phyloP scores from a whole-genome alignment of 2,329 filamentous ascomycete genomes.

The Acrocalymma vagum region DNA sequence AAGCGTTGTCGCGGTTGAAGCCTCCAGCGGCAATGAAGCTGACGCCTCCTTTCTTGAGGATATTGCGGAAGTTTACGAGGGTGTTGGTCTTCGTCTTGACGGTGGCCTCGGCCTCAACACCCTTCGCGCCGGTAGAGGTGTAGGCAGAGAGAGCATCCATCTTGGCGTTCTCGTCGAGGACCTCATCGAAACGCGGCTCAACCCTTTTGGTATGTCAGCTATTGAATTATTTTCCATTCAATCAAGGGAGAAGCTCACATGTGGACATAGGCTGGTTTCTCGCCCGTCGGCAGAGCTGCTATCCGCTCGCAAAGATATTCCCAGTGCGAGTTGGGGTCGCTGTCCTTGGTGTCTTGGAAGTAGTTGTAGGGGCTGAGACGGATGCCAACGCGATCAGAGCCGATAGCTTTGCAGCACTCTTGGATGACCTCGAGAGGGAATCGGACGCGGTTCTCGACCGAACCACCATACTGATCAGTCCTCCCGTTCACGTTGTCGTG shows the following conservation, averaged over 20 bases:
- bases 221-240: too few species aligned
- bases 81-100: conserved; percentile 32
- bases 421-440: conserved; percentile 65
- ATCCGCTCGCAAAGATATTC: conserved; percentile 54
- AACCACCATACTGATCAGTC: conserved; percentile 61
- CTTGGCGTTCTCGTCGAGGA: conserved; percentile 47
- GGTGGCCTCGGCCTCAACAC: conserved; percentile 43
- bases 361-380: conserved; percentile 46
- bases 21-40: conserved; percentile 66
- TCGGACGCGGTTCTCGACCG: conserved; percentile 59
- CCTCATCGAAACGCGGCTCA: conserved; percentile 48
- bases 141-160: conserved; percentile 48
- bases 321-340: conserved; percentile 56
- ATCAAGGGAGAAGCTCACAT: conserved; percentile 35
- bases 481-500: conserved; percentile 60
- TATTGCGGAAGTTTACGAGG: conserved; percentile 52
- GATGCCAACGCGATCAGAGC: conserved; percentile 42
- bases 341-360: conserved; percentile 53
- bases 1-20: conserved; percentile 61
- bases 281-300: conserved; percentile 34
- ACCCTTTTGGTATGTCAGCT: conserved; percentile 32
- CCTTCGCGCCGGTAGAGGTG: conserved; percentile 32
- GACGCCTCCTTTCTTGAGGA: conserved; percentile 56
- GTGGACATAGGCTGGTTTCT: conserved; percentile 43
- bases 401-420: conserved; percentile 42